These are phyloP conservation scores for Alternaria incomplexa DNA, from an alignment of 2,329 filamentous ascomycete species.

Conservation along the genomic window DNA sequence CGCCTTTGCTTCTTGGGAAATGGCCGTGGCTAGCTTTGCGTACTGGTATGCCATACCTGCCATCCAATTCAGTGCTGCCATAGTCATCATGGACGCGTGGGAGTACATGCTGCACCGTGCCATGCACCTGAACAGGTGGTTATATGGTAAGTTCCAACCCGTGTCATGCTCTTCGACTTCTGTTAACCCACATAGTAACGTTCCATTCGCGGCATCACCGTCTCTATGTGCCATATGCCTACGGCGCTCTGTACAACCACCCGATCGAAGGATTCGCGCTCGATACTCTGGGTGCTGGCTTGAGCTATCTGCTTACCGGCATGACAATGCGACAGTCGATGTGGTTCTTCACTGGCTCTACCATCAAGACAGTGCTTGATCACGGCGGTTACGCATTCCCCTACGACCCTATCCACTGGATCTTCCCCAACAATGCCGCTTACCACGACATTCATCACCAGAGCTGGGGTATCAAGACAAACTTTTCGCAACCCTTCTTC, in stretches of 20 bases:
- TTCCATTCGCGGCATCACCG: conserved; percentile 97
- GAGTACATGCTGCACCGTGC: conserved; percentile 96
- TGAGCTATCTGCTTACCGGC: conserved; percentile 80
- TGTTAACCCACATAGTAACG: conserved; percentile 61
- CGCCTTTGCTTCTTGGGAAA: conserved; percentile 84
- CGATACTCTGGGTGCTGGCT: conserved; percentile 84
- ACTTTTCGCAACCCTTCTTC: conserved; percentile 91
- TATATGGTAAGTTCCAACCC: conserved; percentile 75
- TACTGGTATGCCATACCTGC: conserved; percentile 81
- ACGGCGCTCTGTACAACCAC: conserved; percentile 96
- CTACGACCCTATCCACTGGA: conserved; percentile 89
- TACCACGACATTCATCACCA: conserved; percentile 99
- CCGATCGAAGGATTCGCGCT: conserved; percentile 92
- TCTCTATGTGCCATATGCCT: conserved; percentile 96
- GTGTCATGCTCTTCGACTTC: background rate
- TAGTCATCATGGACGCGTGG: conserved; percentile 89
- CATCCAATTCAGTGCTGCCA: conserved; percentile 76
- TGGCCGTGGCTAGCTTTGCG: conserved; percentile 73
- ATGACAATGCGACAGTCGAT: conserved; percentile 89
- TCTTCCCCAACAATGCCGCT: conserved; percentile 92
- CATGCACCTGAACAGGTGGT: conserved; percentile 98
- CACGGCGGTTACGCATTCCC: conserved; percentile 97
- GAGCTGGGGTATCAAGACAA: conserved; percentile 98
- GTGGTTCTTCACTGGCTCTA: conserved; percentile 86
- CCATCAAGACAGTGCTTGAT: conserved; percentile 96